These are phyloP conservation scores for Hyaloscypha variabilis DNA, from an alignment of 495 filamentous ascomycete genomes.

Conservation along the genomic window DNA sequence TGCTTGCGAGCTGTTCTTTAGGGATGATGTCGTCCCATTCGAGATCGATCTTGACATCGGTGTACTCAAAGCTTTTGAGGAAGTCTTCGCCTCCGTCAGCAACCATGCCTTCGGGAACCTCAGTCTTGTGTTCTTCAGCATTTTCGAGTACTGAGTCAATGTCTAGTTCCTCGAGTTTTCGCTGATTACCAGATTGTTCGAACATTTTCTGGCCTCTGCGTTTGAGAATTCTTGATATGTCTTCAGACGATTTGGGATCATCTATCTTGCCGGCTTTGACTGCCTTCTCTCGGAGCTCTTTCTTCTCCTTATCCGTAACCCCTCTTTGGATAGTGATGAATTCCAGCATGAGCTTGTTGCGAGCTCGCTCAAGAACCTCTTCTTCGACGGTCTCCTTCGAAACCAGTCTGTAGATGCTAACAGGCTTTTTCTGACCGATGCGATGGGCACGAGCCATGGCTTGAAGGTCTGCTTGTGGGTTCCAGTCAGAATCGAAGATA, in stretches of 20 bases:
- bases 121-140: conserved; percentile 92
- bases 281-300: conserved; percentile 57
- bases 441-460: conserved; percentile 98
- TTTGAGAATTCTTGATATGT: conserved; percentile 92
- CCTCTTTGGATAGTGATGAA: conserved; percentile 97
- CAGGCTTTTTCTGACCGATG: conserved; percentile 94
- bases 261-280: conserved; percentile 49
- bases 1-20: conserved; percentile 81
- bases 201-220: conserved; percentile 96
- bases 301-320: conserved; percentile 89
- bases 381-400: conserved; percentile 98
- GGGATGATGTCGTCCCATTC: conserved; percentile 99
- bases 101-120: conserved; percentile 85
- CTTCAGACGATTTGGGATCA: conserved; percentile 84
- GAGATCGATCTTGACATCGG: conserved; percentile 89
- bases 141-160: conserved; percentile 96
- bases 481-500: conserved; percentile 99
- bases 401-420: conserved; percentile 92
- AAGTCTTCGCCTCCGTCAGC: conserved; percentile 94
- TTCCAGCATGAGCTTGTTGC: conserved; percentile 98
- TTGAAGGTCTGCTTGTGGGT: conserved; percentile 96
- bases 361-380: conserved; percentile 91
- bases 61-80: conserved; percentile 83
- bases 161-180: conserved; percentile 96
- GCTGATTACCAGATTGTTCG: conserved; percentile 92